These are phyloP conservation scores for Bjerkandera adusta DNA, from an alignment of 1,284 basidiomycete genomes.

Conservation along the genomic window DNA sequence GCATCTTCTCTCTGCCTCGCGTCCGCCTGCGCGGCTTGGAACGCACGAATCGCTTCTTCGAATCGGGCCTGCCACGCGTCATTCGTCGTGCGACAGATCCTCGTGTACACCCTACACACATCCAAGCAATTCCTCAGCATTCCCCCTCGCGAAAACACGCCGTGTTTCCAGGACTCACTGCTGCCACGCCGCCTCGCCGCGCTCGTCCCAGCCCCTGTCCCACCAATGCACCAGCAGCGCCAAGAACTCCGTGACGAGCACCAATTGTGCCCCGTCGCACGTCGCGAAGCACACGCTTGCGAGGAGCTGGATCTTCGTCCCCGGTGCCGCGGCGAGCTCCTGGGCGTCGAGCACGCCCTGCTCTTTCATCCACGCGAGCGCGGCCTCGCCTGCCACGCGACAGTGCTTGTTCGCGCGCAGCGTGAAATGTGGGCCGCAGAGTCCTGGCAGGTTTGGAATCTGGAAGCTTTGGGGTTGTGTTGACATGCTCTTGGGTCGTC, in stretches of 20 bases:
- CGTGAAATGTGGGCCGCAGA: slow-evolving; percentile 42
- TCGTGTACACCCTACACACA: slow-evolving; percentile 1
- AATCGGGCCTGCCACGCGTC: slow-evolving; percentile 3
- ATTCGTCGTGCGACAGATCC: slow-evolving; percentile 5
- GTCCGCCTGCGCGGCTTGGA: slow-evolving; percentile 1
- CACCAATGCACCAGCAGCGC: slow-evolving; percentile 36
- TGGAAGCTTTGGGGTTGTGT: slow-evolving; percentile 43
- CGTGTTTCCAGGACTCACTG: slow-evolving; percentile 20
- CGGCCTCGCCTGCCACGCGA: slow-evolving; percentile 39
- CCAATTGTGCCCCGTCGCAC: slow-evolving; percentile 53
- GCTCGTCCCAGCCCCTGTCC: slow-evolving; percentile 7
- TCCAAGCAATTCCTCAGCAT: background rate
- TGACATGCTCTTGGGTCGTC: background rate
- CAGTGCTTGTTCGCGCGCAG: slow-evolving; percentile 54
- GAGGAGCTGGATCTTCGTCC: slow-evolving; percentile 49
- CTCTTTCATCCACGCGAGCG: slow-evolving; percentile 43
- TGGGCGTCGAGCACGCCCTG: slow-evolving; percentile 22
- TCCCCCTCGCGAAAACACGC: background rate
- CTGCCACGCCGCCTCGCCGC: slow-evolving; percentile 23
- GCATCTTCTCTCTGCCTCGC: background rate
- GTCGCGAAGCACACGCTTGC: slow-evolving; percentile 56
- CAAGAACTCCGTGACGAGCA: slow-evolving; percentile 48
- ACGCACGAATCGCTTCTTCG: slow-evolving; percentile 1
- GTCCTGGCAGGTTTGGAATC: slow-evolving; percentile 52
- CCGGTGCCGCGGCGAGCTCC: slow-evolving; percentile 32